Conservation (phyloP, 2,329 filamentous ascomycete species). For the Purpureocillium lavendulum region DNA sequence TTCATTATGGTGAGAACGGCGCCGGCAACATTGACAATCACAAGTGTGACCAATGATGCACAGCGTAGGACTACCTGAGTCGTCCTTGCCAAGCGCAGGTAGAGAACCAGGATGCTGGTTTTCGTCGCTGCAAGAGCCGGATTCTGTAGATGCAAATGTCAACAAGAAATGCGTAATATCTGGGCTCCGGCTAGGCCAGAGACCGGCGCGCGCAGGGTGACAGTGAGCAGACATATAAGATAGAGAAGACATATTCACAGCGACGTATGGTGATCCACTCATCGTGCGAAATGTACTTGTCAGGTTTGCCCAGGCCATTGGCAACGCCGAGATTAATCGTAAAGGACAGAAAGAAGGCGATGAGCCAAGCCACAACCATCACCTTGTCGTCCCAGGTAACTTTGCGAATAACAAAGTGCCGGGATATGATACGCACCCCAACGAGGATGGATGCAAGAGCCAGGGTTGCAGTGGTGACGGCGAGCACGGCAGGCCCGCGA, state of each 20-base stretch:
- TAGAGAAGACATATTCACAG: conserved; percentile 56
- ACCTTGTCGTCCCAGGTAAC: conserved; percentile 72
- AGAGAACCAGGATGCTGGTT: conserved; percentile 87
- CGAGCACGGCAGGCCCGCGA: conserved; percentile 55
- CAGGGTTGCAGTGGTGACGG: conserved; percentile 62
- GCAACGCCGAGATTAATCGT: conserved; percentile 56
- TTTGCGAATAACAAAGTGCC: conserved; percentile 63
- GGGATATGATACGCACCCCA: conserved; percentile 61
- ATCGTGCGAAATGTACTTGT: conserved; percentile 44
- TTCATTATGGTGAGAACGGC: conserved; percentile 76
- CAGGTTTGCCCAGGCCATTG: conserved; percentile 61
- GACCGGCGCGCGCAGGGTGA: conserved; percentile 2
- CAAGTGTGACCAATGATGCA: conserved; percentile 72
- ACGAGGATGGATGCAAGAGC: conserved; percentile 68
- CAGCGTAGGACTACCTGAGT: conserved; percentile 67
- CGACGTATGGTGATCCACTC: conserved; percentile 45
- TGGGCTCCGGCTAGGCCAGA: background rate
- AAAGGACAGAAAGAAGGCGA: conserved; percentile 60
- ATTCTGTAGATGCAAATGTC: conserved; percentile 50
- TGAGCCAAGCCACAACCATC: conserved; percentile 70
- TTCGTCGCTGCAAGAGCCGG: conserved; percentile 87
- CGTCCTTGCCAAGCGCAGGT: conserved; percentile 72
- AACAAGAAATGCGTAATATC: no score
- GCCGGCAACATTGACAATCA: conserved; percentile 71
- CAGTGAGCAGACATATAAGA: conserved; percentile 48